phyloP scores from a whole-genome alignment of 805 yeast species.

The Myxozyma nipponensis region DNA sequence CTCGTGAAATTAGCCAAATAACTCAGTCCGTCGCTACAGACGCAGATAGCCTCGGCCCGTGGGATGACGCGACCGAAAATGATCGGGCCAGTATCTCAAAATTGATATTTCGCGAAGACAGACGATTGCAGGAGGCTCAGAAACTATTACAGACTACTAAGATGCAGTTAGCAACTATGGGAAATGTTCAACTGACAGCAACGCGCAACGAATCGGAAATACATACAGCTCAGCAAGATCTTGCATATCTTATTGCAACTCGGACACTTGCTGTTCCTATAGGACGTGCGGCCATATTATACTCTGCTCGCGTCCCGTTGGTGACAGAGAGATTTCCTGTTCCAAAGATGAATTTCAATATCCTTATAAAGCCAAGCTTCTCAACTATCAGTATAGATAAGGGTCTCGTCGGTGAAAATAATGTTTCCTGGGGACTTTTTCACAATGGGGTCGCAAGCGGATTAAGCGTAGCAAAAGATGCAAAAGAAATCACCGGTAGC shows the following conservation, averaged over 20 bases:
- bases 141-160: constrained; percentile 66
- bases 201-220: constrained; percentile 48
- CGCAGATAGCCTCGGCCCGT: constrained; percentile 48
- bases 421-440: constrained; percentile 77
- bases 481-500: constrained; percentile 73
- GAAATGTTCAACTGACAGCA: constrained; percentile 51
- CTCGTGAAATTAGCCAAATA: constrained; percentile 45
- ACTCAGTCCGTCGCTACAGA: constrained; percentile 32
- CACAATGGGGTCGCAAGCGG: constrained; percentile 92
- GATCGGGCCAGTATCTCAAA: constrained; percentile 65
- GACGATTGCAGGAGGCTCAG: constrained; percentile 74
- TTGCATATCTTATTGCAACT: constrained; percentile 59
- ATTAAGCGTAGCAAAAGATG: constrained; percentile 62
- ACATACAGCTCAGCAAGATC: constrained; percentile 37
- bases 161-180: constrained; percentile 47
- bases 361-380: constrained; percentile 61
- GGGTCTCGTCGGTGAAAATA: constrained; percentile 47
- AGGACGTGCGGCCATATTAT: constrained; percentile 73
- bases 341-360: constrained; percentile 67
- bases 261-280: constrained; percentile 73
- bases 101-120: constrained; percentile 69
- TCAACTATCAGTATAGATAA: constrained; percentile 60
- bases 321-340: constrained; percentile 81
- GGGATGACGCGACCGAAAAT: constrained; percentile 70
- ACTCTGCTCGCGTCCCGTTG: constrained; percentile 66